Conservation (phyloP, 257 asterid species). For the Salvia rosmarinus region DNA sequence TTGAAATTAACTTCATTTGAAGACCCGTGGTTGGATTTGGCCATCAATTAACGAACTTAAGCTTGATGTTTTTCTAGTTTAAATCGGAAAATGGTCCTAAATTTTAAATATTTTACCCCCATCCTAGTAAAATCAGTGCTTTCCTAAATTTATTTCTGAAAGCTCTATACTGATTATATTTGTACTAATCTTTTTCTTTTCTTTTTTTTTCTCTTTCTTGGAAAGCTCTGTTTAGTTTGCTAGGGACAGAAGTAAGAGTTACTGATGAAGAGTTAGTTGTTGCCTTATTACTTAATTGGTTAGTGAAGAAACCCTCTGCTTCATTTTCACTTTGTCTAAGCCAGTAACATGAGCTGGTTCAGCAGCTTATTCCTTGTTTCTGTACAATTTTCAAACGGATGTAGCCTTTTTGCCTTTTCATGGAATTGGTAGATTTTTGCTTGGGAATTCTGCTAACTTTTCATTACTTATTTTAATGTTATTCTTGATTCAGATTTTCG, state of each 20-base stretch:
- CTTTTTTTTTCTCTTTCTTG: neutral
- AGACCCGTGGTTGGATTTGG: neutral
- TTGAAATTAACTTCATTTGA: neutral
- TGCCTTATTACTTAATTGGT: neutral
- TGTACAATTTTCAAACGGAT: no score
- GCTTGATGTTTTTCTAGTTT: neutral
- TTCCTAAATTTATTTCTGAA: neutral
- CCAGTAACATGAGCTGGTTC: neutral
- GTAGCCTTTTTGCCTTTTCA: no score
- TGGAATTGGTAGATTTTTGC: no score
- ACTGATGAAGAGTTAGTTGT: no score
- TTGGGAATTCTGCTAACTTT: no score
- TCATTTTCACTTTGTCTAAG: neutral
- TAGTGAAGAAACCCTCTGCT: neutral
- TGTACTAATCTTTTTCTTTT: no score
- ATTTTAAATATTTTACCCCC: no score
- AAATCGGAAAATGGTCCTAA: no score
- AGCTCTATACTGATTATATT: neutral
- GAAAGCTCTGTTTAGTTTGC: neutral
- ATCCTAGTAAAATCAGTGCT: neutral
- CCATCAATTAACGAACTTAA: neutral
- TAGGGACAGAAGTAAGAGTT: no score
- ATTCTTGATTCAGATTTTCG: conserved; percentile 7
- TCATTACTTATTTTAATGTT: neutral
- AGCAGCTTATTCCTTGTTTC: conserved; percentile 1